These are phyloP conservation scores for Grosmannia serpens DNA, from an alignment of 2,329 filamentous ascomycete species.

Conservation along the genomic window DNA sequence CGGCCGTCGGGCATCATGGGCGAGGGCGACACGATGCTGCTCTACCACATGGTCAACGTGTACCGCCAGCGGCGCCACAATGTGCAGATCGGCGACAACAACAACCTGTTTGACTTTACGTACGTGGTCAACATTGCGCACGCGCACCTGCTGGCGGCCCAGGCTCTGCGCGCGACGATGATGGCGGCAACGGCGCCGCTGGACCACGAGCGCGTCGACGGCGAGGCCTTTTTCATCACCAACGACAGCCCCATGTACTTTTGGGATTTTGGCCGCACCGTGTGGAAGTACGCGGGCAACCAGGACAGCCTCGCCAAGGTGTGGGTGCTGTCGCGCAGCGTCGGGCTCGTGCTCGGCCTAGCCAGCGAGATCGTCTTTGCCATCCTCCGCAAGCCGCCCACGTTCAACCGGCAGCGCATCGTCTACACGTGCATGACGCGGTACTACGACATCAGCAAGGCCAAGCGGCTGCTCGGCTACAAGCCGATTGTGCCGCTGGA, in stretches of 20 bases:
- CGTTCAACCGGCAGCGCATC: constrained; percentile 48
- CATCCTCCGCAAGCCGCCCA: constrained; percentile 40
- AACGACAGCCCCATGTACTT: constrained; percentile 85
- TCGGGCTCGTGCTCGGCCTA: constrained; percentile 40
- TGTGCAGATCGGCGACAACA: constrained; percentile 66
- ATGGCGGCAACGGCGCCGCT: constrained; percentile 48
- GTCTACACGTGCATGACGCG: constrained; percentile 62
- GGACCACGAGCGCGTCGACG: constrained; percentile 64
- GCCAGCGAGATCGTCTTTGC: constrained; percentile 40
- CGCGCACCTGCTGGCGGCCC: constrained; percentile 71
- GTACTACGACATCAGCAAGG: constrained; percentile 70
- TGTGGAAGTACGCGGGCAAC: constrained; percentile 57
- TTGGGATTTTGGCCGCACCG: constrained; percentile 72
- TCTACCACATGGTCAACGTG: constrained; percentile 62
- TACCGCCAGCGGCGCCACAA: constrained; percentile 57
- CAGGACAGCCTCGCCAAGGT: constrained; percentile 39
- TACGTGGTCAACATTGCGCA: constrained; percentile 56
- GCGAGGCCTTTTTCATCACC: constrained; percentile 81
- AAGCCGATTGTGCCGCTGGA: constrained; percentile 53
- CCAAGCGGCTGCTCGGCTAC: constrained; percentile 59
- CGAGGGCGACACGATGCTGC: constrained; percentile 69
- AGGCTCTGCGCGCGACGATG: constrained; percentile 54
- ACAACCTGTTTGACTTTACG: constrained; percentile 53
- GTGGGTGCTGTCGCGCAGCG: constrained; percentile 40
- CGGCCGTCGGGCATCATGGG: constrained; percentile 86